These are phyloP conservation scores for Senna siamea DNA, from an alignment of 306 rosid species.

Conservation along the genomic window DNA sequence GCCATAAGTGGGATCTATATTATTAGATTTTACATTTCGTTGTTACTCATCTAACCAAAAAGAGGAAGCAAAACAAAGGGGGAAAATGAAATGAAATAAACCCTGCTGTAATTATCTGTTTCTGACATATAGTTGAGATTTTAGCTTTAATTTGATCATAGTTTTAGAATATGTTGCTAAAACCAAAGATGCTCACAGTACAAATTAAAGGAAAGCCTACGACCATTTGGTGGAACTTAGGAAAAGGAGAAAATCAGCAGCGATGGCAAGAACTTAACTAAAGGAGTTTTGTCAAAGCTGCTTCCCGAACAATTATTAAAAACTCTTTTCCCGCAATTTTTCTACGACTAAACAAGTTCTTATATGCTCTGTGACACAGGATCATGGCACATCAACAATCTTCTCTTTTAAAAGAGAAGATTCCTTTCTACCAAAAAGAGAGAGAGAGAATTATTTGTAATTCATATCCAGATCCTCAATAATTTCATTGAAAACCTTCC, in stretches of 20 bases:
- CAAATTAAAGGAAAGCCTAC: neutral
- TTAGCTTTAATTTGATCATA: slow-evolving; percentile 12
- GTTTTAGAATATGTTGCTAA: slow-evolving; percentile 13
- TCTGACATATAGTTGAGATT: neutral
- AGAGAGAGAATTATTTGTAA: too few species aligned
- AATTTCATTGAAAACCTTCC: too few species aligned
- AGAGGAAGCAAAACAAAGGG: neutral
- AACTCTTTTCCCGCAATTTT: neutral
- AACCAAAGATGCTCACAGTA: slow-evolving; percentile 20
- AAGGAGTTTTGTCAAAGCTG: neutral
- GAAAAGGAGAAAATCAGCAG: neutral
- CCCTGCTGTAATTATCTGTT: slow-evolving; percentile 6
- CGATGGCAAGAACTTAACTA: neutral
- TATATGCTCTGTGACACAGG: neutral
- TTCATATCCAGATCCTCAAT: too few species aligned
- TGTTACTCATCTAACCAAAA: neutral
- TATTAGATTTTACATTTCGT: neutral
- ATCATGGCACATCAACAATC: neutral
- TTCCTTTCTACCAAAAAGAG: too few species aligned
- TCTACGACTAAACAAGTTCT: neutral
- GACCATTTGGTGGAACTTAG: neutral
- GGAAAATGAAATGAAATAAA: neutral
- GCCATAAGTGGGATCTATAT: neutral
- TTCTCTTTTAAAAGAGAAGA: neutral
- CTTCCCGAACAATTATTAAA: neutral